Evolutionary conservation across 169 alveolate species (phyloP), one percentile per base, ranked within the genome.

Genomic region (Plasmodium gonderi): DNA sequence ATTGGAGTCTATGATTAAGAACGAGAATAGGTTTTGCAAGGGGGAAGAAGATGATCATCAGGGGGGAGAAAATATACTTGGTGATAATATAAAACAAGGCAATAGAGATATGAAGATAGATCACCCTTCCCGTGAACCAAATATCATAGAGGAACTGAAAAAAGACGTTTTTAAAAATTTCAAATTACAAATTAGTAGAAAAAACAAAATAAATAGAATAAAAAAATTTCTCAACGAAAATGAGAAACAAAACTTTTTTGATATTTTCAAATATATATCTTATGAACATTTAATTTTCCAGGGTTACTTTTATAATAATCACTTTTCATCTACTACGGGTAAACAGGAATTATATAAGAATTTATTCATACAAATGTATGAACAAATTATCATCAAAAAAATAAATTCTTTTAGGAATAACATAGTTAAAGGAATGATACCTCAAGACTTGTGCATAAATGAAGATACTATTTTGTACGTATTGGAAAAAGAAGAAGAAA

Each of bases 271-370:
- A 51, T 54, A 68, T 67, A 81, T 81, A 40, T 67, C 76, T 68
- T 69, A 81, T 81, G 91, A 81, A 11, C 45, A 81, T 45, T 36
- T 81, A 69, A 11, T 81, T 49, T 65, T 68, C 40, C 42, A 81
- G 75, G 91, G 91, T 1, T 81, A 67, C 54, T 81, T 81, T 74
- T 74, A 81, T 68, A 81, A 81, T 29, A 51, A 51, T 14, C n/a
- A 47, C 11, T 81, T 67, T 81, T 67, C 80, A 36, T 40, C 54
- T 17, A 67, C 72, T 38, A 8, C 33, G 31, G 75, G 54, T 6
- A 33, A 69, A 38, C 91, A 81, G 38, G 33, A 12, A 33, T 17
- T 81, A 68, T 6, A 81, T 65, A 81, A 49, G 75, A 67, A 47
- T n/a, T 42, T 40, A 44, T 81, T 81, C 75, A 14, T 81, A 4